Conservation (phyloP, 2,329 filamentous ascomycete species). For the Penicillium sp. region DNA sequence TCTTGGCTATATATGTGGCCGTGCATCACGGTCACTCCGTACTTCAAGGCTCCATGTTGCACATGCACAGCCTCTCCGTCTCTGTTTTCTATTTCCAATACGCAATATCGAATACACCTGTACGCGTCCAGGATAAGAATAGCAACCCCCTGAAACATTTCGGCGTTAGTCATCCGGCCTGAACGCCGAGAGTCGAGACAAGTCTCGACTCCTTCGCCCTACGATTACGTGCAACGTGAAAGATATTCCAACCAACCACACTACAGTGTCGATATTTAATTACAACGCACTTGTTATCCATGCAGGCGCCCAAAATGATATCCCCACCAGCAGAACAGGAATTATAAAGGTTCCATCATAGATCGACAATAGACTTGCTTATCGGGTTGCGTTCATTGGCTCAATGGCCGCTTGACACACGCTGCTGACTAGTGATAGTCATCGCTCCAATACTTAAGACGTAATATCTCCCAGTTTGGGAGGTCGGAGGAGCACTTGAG, state of each 20-base stretch:
- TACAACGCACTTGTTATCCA: neutral
- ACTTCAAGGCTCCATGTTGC: neutral
- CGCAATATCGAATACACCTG: neutral
- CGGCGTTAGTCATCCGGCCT: slow-evolving; percentile 3
- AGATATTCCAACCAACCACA: neutral
- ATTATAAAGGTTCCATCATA: slow-evolving; percentile 5
- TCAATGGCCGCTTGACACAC: slow-evolving; percentile 30
- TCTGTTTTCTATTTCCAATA: neutral
- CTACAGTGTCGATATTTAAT: neutral
- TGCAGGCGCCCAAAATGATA: neutral
- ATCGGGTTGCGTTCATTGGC: slow-evolving; percentile 31
- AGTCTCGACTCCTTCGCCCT: neutral
- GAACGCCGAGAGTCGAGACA: slow-evolving; percentile 1
- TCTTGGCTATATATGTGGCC: slow-evolving; percentile 5
- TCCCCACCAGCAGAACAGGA: slow-evolving; percentile 7
- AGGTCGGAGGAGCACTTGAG: neutral
- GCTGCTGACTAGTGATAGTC: slow-evolving; percentile 27
- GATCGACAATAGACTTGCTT: slow-evolving; percentile 25
- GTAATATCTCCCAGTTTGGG: slow-evolving; percentile 7
- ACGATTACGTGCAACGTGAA: neutral
- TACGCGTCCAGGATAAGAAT: slow-evolving; percentile 13
- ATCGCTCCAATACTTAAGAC: slow-evolving; percentile 7
- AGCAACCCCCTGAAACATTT: slow-evolving; percentile 8
- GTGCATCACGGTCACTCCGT: neutral
- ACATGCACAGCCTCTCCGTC: slow-evolving; percentile 1